phyloP scores from a whole-genome alignment of 441 rosid genomes.

The Mallotus japonicus region DNA sequence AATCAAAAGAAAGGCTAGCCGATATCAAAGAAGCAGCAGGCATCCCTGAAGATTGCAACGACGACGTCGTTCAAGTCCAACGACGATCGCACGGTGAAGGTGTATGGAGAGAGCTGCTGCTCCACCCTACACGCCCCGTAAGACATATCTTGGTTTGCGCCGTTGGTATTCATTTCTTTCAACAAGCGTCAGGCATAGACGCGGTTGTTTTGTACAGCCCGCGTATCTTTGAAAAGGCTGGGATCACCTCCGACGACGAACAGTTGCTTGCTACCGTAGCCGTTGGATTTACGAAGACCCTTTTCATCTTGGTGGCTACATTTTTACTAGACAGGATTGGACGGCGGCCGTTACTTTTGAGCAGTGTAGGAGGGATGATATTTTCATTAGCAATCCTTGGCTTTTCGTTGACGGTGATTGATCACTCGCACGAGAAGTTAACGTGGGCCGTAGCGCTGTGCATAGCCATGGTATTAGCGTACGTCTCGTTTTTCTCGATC shows the following conservation, averaged over 20 bases:
- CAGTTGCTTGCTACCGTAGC: conserved; percentile 72
- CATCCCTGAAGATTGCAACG: conserved; percentile 62
- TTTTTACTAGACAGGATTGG: conserved; percentile 63
- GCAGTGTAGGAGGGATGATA: conserved; percentile 63
- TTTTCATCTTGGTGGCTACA: conserved; percentile 65
- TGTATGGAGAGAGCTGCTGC: conserved; percentile 63
- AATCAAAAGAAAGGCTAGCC: conserved; percentile 47
- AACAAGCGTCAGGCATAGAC: conserved; percentile 78
- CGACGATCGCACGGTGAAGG: conserved; percentile 49
- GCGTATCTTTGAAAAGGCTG: conserved; percentile 60
- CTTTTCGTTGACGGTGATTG: conserved; percentile 44
- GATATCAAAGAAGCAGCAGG: conserved; percentile 81
- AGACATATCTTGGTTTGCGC: conserved; percentile 67
- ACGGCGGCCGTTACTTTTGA: conserved; percentile 67
- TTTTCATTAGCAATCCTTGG: conserved; percentile 43
- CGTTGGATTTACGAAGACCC: conserved; percentile 65
- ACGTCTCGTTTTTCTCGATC: conserved; percentile 67
- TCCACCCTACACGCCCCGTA: conserved; percentile 58
- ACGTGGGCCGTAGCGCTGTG: conserved; percentile 62
- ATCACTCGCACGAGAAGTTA: conserved; percentile 34
- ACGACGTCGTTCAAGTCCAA: conserved; percentile 50
- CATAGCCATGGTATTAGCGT: conserved; percentile 51
- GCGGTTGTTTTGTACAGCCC: conserved; percentile 74
- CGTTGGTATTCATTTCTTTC: conserved; percentile 75
- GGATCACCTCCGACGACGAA: conserved; percentile 38